Percentiles rank a stretch among this genome's conserved stretches.
Conservation (phyloP, 768 basidiomycete species). For the Xerocomellus intermedius region DNA sequence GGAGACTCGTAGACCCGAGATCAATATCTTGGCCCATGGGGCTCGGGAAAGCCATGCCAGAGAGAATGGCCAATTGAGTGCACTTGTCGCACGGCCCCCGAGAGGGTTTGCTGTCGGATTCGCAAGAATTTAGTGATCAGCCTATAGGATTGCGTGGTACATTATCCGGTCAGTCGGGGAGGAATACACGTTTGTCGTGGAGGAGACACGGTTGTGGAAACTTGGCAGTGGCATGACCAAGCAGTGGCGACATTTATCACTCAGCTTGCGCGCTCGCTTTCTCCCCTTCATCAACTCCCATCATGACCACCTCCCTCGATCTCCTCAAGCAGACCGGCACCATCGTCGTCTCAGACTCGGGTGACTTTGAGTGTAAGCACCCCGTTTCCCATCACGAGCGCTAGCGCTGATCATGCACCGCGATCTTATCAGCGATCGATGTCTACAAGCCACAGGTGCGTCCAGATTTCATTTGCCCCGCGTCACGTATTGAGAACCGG, state of each 20-base stretch:
- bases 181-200: constrained; percentile 4
- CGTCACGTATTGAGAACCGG: constrained; percentile 12
- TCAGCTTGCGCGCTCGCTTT: constrained; percentile 4
- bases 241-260: constrained; percentile 22
- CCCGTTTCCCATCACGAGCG: constrained; percentile 7
- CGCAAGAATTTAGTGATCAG: constrained; percentile 1
- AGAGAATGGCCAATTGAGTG: neutral
- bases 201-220: constrained; percentile 21
- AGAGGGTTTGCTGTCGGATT: constrained; percentile 7
- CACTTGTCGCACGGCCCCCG: constrained; percentile 11
- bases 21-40: neutral
- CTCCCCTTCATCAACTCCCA: constrained; percentile 30
- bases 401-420: constrained; percentile 25
- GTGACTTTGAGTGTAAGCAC: constrained; percentile 80
- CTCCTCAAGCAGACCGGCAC: constrained; percentile 89
- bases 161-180: neutral
- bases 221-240: constrained; percentile 12
- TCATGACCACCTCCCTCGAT: constrained; percentile 80
- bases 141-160: neutral
- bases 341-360: constrained; percentile 95
- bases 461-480: constrained; percentile 14
- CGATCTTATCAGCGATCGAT: constrained; percentile 71
- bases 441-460: constrained; percentile 90
- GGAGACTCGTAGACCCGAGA: too few species aligned
- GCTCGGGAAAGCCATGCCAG: neutral